phyloP scores from a whole-genome alignment of 2,329 filamentous ascomycete genomes.

The Curvularia sp. region DNA sequence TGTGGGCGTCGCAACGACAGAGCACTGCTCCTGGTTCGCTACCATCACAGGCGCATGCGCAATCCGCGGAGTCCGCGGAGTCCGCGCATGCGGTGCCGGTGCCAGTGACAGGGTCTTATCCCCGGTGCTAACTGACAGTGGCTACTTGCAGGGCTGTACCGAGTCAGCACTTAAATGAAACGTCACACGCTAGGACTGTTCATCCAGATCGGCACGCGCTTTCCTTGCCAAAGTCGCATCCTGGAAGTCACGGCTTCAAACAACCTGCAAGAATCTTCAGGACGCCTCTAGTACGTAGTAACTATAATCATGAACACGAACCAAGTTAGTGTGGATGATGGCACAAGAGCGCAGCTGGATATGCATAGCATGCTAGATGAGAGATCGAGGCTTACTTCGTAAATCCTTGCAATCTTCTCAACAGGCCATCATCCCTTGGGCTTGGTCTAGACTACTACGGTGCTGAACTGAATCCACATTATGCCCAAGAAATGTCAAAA shows the following conservation, averaged over 20 bases:
- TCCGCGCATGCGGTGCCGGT: neutral
- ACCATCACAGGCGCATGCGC: neutral
- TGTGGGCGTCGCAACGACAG: neutral
- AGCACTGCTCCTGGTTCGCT: neutral
- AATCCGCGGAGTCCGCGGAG: neutral
- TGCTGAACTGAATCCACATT: neutral
- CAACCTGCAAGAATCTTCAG: neutral
- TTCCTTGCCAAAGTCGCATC: neutral
- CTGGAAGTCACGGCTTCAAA: neutral
- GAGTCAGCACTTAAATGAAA: slow-evolving; percentile 1
- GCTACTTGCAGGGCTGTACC: neutral
- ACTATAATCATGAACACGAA: neutral
- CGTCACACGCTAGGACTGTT: neutral
- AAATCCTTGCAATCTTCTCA: neutral
- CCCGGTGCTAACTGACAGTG: neutral
- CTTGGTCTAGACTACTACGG: too few species aligned
- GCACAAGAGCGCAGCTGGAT: too few species aligned
- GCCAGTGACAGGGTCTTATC: neutral
- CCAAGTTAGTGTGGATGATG: neutral
- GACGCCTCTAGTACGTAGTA: neutral
- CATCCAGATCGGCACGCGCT: neutral
- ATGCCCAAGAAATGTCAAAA: neutral
- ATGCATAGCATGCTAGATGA: neutral
- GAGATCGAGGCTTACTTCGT: neutral
- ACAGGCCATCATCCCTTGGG: neutral